Conservation (phyloP, 148 eudicot genomes). For the Nepenthes mirabilis region DNA sequence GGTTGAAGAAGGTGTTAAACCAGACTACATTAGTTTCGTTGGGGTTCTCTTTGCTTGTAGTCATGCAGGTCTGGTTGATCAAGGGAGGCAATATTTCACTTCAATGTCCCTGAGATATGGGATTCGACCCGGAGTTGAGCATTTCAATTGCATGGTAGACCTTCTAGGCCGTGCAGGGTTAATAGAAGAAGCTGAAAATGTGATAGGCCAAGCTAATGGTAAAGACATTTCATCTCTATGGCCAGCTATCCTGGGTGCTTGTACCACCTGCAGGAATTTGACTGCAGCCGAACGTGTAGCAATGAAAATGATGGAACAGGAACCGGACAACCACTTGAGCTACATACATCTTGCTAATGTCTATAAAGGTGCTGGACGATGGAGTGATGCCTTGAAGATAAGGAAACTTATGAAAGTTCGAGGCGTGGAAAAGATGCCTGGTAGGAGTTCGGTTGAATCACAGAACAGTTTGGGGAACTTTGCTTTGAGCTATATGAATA, state of each 20-base stretch:
- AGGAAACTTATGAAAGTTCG: constrained; percentile 49
- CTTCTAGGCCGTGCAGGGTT: constrained; percentile 76
- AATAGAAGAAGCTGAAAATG: constrained; percentile 61
- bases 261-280: constrained; percentile 45
- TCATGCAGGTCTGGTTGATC: constrained; percentile 68
- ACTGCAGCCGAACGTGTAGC: constrained; percentile 71
- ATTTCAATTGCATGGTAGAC: constrained; percentile 75
- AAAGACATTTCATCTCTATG: constrained; percentile 42
- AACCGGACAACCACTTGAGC: constrained; percentile 64
- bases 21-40: constrained; percentile 61
- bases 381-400: constrained; percentile 47
- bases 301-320: constrained; percentile 49
- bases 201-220: constrained; percentile 41
- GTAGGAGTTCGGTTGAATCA: constrained; percentile 65
- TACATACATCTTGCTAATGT: constrained; percentile 68
- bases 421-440: constrained; percentile 57
- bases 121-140: constrained; percentile 52
- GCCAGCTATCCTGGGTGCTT: constrained; percentile 72
- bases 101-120: constrained; percentile 41
- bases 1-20: constrained; percentile 41
- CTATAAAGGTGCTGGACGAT: constrained; percentile 59
- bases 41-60: constrained; percentile 84
- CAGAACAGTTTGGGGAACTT: background rate
- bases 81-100: constrained; percentile 43
- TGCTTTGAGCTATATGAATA: too few species aligned